Conservation (phyloP, 202 grass and related monocot species). For the Setaria viridis region DNA sequence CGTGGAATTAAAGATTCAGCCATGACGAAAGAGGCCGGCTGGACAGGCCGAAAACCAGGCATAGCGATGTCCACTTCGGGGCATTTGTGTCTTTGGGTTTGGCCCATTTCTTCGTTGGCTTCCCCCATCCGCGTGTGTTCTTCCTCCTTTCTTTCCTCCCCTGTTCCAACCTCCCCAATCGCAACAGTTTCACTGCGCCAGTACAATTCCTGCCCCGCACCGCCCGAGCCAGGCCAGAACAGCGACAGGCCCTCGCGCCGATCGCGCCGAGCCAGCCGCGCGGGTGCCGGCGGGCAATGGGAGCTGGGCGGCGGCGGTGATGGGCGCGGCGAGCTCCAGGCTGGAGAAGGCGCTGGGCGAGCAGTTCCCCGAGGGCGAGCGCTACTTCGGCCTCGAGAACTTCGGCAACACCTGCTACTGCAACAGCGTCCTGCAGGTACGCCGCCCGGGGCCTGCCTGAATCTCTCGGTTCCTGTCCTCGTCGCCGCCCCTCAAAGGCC, state of each 20-base stretch:
- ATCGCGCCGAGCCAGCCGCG: slow-evolving; percentile 31
- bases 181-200: slow-evolving; percentile 25
- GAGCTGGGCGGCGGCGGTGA: slow-evolving; percentile 70
- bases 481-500: not conserved
- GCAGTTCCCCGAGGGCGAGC: slow-evolving; percentile 97
- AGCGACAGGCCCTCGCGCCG: slow-evolving; percentile 23
- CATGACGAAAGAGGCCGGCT: slow-evolving; percentile 2
- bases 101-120: slow-evolving; percentile 1
- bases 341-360: slow-evolving; percentile 97
- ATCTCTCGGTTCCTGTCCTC: not conserved
- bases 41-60: slow-evolving; percentile 27
- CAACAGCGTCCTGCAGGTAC: slow-evolving; percentile 98
- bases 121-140: not conserved
- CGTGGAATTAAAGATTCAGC: slow-evolving; percentile 31
- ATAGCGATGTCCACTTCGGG: slow-evolving; percentile 15
- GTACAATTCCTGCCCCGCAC: slow-evolving; percentile 5
- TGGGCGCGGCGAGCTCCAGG: slow-evolving; percentile 95
- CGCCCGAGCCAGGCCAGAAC: not conserved
- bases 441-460: not conserved
- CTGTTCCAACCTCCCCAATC: slow-evolving; percentile 31
- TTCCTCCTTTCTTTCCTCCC: not conserved
- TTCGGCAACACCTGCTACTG: slow-evolving; percentile 99
- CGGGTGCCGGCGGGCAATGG: slow-evolving; percentile 49
- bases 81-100: slow-evolving; percentile 18
- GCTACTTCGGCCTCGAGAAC: slow-evolving; percentile 98